These are phyloP conservation scores for Cydonia oblonga DNA, from an alignment of 331 rosid species.

Conservation along the genomic window DNA sequence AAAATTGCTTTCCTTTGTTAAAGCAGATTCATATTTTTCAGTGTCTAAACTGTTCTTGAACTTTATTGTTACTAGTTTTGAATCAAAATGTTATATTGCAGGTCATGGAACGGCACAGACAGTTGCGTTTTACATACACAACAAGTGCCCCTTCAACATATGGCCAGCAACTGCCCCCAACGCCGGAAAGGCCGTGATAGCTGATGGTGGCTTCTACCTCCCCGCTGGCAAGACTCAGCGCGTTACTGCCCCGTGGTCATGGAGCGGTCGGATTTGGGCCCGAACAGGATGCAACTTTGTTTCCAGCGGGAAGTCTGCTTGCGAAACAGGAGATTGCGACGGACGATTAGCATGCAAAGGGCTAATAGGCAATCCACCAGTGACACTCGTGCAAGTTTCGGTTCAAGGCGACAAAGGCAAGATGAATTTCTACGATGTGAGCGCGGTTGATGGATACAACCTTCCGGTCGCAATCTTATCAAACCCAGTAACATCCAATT, in stretches of 20 bases:
- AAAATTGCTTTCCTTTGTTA: neutral
- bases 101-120: slow-evolving; percentile 40
- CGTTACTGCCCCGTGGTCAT: slow-evolving; percentile 47
- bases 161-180: slow-evolving; percentile 95
- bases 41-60: neutral
- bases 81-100: neutral
- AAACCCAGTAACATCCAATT: slow-evolving; percentile 19
- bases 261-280: slow-evolving; percentile 90
- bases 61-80: neutral
- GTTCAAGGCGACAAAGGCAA: slow-evolving; percentile 44
- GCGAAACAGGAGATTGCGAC: slow-evolving; percentile 87
- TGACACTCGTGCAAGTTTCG: slow-evolving; percentile 53
- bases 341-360: slow-evolving; percentile 76
- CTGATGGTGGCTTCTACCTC: slow-evolving; percentile 76
- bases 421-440: slow-evolving; percentile 64
- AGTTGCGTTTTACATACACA: slow-evolving; percentile 42
- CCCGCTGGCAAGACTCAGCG: slow-evolving; percentile 33
- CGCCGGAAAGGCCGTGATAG: slow-evolving; percentile 57
- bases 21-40: neutral
- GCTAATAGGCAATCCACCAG: slow-evolving; percentile 75
- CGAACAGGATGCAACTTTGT: slow-evolving; percentile 68
- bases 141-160: slow-evolving; percentile 67
- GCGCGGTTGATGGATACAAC: slow-evolving; percentile 81
- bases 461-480: slow-evolving; percentile 43
- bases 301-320: slow-evolving; percentile 33